Evolutionary conservation across 805 yeast genomes (phyloP), one percentile per base, ranked within the genome.

Genomic region (Pichia kluyveri): DNA sequence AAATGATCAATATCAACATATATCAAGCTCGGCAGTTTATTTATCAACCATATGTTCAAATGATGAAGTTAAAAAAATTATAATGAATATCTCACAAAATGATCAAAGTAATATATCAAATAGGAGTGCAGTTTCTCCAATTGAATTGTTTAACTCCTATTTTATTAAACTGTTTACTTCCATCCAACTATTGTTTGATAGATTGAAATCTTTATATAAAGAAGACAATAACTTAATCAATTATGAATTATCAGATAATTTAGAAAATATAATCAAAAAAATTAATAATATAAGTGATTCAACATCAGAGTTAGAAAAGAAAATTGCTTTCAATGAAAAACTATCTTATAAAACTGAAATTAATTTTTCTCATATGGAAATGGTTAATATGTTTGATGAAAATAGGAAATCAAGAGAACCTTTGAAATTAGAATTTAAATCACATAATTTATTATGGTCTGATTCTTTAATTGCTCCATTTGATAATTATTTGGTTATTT

Each of bases 401-500:
- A 47, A 56, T 17, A 52, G 68, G 44, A 56, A 54, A 32, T 47
- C 59, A 4, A 52, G 60, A 26, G 58, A 55, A 19, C 61, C 63
- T 5, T 40, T 64, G 2, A 57, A 56, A 5, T 34, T 60, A 14
- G 54, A 55, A 39, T 48, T 57, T 23, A 53, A 53, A 41, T 9
- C n/a, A 17, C 43, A 49, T 5, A 48, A 53, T 31, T 60, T 70
- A 38, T 69, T 74, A 2, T 66, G 74, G 54, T 75, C 72, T 54
- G 64, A 69, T 48, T 66, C 74, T 28, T 59, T 68, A 23, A 59
- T 76, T 36, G 69, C 69, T 45, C 69, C 72, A 27, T 68, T 73
- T 54, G 68, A 64, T 51, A 62, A 62, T 41, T 63, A 60, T 46
- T 41, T 64, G 27, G 52, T 61, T 10, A 58, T 60, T 5, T 45